Base-by-base conservation (phyloP, 2,329 filamentous ascomycete genomes). In the Tolypocladium amazonense region DNA sequence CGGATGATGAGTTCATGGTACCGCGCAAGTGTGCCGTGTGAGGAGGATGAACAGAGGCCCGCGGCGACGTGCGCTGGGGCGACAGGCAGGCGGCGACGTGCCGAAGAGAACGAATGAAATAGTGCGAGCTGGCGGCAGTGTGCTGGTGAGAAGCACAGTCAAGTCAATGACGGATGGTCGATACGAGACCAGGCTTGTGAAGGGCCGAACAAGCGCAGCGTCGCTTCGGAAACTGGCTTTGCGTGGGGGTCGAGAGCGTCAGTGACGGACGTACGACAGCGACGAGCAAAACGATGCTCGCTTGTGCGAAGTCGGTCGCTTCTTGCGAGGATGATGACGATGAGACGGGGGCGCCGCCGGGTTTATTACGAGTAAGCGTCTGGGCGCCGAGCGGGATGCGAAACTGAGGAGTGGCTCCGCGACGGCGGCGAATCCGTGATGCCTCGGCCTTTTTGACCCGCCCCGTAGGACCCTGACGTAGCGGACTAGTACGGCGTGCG, bases 1-100 rank as follows among this genome's bases (percentile, higher is more conserved):
- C 27, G 41, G 68, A 64, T 15, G 72, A 69, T 18, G 68, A 69
- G 53, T 76, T 68, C 71, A 76, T 72, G 9, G 4, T 53, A 27
- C 45, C 45, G 47, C 18, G 47, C 43, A 15, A 18, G 5, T 18
- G 47, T n/a, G 50, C 18, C 27, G 47, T 35, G 47, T 33, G 47
- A 30, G 11, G 30, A 35, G 50, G 50, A 35, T 12, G 30, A 35
- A 2, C 18, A 33, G 25, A 20, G 30, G 50, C 27, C 27, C n/a
- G n/a, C n/a, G n/a, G n/a, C n/a, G n/a, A n/a, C 33, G 33, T 35
- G 33, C 33, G 33, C 33, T 35, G 33, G 33, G 33, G 33, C 33
- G 6, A 35, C 33, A 35, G 33, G 33, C 33, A 4, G 33, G 30
- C 30, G 52, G 30, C 30, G 52, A 12, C 11, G 35, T 37, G 35